Evolutionary conservation across 2,329 filamentous ascomycete genomes (phyloP), one percentile per base, ranked within the genome.

Genomic region (Rasamsonia emersonii): DNA sequence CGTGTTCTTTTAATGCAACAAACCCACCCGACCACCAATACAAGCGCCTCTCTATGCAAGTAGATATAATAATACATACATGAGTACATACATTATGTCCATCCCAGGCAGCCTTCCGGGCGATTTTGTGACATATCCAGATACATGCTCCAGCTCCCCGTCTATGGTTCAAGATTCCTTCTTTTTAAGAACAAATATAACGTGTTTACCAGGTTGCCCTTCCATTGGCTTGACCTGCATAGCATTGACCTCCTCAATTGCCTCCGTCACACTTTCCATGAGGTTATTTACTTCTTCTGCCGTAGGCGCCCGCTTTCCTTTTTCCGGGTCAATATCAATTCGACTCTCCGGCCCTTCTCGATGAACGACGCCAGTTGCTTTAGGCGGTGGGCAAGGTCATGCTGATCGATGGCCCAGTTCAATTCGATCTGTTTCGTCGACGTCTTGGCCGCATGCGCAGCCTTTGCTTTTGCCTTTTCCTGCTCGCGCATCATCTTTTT

Each of bases 381-480:
- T 55, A 91, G 54, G 51, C 79, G 74, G 54, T 83, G 79, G n/a
- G 62, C 62, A 32, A 94, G 56, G 62, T 95, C 88, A 51, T 89
- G 73, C 9, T 59, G 51, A 39, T 77, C 78, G 49, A 93, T 93
- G 19, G 80, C 78, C 88, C 88, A 96, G 56, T 86, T 89, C 46
- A 96, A 47, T 61, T 95, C 88, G n/a, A 95, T 58, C 51, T 80
- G 79, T 63, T 95, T 95, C 10, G 58, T 52, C 45, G 49, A 54
- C 38, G 42, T 57, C 54, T 40, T 61, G 50, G 45, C 46, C 44
- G 63, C 32, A 54, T 61, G 42, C 52, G 64, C 45, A 60, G 47
- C 38, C 35, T 51, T 50, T 11, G 51, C 46, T 35, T 56, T 54
- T 13, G 53, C 49, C 34, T 65, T 57, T 33, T 69, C 60, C 14